These are phyloP conservation scores for Cladosporium oxysporum DNA, from an alignment of 2,329 filamentous ascomycete genomes.

Conservation along the genomic window DNA sequence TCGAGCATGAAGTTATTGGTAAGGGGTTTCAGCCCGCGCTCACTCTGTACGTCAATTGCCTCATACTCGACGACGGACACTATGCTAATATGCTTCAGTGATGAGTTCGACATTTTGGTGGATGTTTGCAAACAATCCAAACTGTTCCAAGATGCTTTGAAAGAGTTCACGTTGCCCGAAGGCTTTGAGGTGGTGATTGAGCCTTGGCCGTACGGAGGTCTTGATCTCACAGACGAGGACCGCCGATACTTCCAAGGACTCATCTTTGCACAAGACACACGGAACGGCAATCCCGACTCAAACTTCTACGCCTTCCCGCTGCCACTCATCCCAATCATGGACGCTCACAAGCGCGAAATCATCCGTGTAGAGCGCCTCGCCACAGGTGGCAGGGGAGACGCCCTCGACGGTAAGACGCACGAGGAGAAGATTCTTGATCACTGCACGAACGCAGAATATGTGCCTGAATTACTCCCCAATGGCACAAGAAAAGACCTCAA, in stretches of 20 bases:
- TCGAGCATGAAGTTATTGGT: constrained; percentile 34
- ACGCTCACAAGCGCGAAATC: constrained; percentile 31
- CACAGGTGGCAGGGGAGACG: constrained; percentile 34
- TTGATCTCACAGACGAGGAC: constrained; percentile 33
- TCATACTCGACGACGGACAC: not conserved
- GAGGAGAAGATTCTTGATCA: constrained; percentile 46
- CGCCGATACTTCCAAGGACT: constrained; percentile 35
- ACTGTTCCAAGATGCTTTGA: constrained; percentile 56
- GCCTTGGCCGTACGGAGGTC: constrained; percentile 36
- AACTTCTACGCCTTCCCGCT: constrained; percentile 39
- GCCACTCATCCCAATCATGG: constrained; percentile 36
- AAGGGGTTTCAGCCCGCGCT: constrained; percentile 33
- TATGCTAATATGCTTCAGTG: constrained; percentile 16
- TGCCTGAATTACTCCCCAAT: constrained; percentile 41
- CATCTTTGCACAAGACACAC: constrained; percentile 34
- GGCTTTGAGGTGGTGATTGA: constrained; percentile 42
- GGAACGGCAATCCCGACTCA: constrained; percentile 50
- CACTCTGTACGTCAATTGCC: constrained; percentile 26
- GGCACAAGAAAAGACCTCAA: constrained; percentile 53
- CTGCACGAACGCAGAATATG: constrained; percentile 55
- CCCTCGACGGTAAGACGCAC: constrained; percentile 42
- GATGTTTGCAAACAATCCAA: constrained; percentile 51
- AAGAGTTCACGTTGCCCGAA: constrained; percentile 56
- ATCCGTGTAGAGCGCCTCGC: constrained; percentile 36
- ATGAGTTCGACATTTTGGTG: constrained; percentile 51